Conservation (phyloP, 345 rosid species). For the Rhodomyrtus tomentosa region DNA sequence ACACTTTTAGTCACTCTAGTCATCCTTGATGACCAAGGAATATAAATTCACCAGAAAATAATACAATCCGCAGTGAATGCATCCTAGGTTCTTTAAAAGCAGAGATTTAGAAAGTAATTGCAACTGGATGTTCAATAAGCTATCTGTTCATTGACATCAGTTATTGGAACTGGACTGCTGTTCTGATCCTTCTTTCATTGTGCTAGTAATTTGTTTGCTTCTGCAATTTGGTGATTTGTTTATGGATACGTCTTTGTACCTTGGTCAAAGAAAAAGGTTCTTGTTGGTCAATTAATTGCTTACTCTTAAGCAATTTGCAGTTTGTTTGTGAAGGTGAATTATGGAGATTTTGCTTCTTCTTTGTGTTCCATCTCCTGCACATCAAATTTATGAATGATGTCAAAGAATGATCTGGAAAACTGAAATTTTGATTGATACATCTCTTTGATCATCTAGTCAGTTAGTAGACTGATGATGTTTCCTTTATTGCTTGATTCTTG, state of each 20-base stretch:
- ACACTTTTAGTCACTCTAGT: not conserved
- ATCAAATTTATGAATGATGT: not conserved
- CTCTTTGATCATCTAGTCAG: not conserved
- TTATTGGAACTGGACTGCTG: not conserved
- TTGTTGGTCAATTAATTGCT: not conserved
- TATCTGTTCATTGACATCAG: not conserved
- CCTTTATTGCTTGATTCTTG: not conserved
- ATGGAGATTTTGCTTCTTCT: not conserved
- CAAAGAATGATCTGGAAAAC: not conserved
- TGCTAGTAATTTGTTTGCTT: not conserved
- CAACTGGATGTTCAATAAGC: not conserved
- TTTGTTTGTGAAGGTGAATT: not conserved
- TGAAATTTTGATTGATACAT: not conserved
- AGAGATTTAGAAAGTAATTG: not conserved
- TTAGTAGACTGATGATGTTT: not conserved
- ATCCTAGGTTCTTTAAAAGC: not conserved
- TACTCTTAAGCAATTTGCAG: not conserved
- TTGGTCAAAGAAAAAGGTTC: not conserved
- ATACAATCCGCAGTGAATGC: not conserved
- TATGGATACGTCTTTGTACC: not conserved
- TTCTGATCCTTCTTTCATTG: not conserved
- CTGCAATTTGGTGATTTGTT: not conserved
- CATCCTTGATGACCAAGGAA: not conserved
- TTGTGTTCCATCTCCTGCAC: not conserved
- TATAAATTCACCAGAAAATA: not conserved